Evolutionary conservation across 2,329 filamentous ascomycete genomes (phyloP), one percentile per base, ranked within the genome.

Genomic region (Paramyrothecium roridum): DNA sequence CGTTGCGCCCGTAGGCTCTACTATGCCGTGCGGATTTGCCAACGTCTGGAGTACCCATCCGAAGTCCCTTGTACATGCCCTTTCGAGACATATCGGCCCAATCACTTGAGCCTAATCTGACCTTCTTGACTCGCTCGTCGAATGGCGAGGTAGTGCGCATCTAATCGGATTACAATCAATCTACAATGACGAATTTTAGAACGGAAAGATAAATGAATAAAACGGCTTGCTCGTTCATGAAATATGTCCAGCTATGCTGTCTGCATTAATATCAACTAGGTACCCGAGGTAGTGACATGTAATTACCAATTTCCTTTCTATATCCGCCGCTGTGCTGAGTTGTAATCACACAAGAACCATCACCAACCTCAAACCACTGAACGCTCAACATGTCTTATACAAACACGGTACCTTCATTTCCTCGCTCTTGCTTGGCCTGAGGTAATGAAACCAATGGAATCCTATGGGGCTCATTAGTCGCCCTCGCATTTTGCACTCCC

Each of bases 321-420:
- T 43, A 13, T 13, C 37, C 37, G 37, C 37, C 37, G 37, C 37
- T 43, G 37, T 43, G 37, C n/a, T 19, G 37, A 43, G n/a, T 43
- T 30, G 37, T 16, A 43, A 43, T 43, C 13, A 43, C 37, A 43
- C 37, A 30, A 30, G 26, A 30, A 30, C 26, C 26, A 30, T 30
- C 26, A 30, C 26, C 4, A 30, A 30, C 26, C 26, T 30, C 26
- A 45, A 53, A 43, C 55, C 55, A 45, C 47, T 55, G 53, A 57
- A 57, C 53, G 53, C 50, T 50, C 54, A 55, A 62, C 54, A 60
- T 61, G 60, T 53, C 56, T 58, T 61, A 62, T 60, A 55, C 56
- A 60, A 57, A 60, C 53, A 53, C 48, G 50, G 51, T 57, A 52
- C 56, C 54, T 23, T 50, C 55, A 40, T 56, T 60, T 17, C 37